These are phyloP conservation scores for Fusarium pseudocircinatum DNA, from an alignment of 2,329 filamentous ascomycete species.

Conservation along the genomic window DNA sequence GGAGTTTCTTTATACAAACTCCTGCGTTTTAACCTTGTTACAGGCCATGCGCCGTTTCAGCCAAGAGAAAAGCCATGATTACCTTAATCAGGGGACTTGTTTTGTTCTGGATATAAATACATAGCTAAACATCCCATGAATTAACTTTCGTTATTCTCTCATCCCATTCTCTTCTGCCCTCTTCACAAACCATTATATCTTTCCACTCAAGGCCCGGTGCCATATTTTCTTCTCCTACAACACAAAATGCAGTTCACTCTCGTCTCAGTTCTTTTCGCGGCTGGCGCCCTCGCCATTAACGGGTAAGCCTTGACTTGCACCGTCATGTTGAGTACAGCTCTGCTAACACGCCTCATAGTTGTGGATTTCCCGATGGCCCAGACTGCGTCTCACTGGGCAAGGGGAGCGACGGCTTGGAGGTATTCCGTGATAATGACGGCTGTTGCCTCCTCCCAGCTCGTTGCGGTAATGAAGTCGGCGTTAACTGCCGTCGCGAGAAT, in stretches of 20 bases:
- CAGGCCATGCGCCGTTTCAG: neutral
- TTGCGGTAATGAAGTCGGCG: neutral
- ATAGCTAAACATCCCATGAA: neutral
- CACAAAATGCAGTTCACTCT: neutral
- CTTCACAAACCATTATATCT: neutral
- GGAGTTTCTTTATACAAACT: neutral
- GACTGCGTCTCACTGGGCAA: neutral
- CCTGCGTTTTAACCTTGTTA: neutral
- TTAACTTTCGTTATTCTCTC: neutral
- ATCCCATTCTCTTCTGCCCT: neutral
- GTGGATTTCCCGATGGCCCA: neutral
- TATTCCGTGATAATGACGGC: neutral
- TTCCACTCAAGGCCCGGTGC: neutral
- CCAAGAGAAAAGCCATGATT: neutral
- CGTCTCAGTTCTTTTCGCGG: neutral
- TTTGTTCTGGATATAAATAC: neutral
- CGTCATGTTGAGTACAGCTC: neutral
- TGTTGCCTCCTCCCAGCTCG: neutral
- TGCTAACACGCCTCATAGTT: neutral
- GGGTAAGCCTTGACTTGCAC: neutral
- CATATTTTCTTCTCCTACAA: neutral
- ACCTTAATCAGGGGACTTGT: neutral
- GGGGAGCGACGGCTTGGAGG: neutral
- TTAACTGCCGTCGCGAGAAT: slow-evolving; percentile 1
- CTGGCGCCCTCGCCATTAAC: neutral